Percentiles rank a stretch among this genome's conserved stretches.
phyloP scores from a whole-genome alignment of 2,329 filamentous ascomycete genomes.

The Ambrosiella beaveri region DNA sequence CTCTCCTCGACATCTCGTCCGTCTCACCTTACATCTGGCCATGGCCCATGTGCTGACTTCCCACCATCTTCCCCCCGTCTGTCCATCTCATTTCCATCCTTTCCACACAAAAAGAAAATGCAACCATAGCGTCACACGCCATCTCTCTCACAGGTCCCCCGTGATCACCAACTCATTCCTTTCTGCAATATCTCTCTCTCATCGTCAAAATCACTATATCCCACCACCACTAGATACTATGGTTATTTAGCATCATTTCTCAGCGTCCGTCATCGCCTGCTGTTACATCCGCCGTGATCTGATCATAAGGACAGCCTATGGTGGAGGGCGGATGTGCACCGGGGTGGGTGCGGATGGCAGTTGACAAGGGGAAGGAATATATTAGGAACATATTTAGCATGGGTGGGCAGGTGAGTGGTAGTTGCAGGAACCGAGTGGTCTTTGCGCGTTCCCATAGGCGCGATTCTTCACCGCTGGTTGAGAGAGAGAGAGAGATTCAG shows the following conservation, averaged over 20 bases:
- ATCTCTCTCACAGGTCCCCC: background rate
- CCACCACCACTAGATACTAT: too few species aligned
- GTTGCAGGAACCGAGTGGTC: background rate
- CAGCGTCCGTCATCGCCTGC: background rate
- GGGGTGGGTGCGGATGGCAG: background rate
- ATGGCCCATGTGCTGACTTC: background rate
- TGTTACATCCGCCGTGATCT: background rate
- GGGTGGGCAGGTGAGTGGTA: background rate
- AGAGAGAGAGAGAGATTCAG: background rate
- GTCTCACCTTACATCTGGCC: too few species aligned
- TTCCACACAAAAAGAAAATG: background rate
- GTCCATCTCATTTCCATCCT: background rate
- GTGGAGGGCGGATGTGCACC: background rate
- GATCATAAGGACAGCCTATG: background rate
- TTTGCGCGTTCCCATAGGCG: conserved; percentile 4
- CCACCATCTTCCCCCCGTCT: background rate
- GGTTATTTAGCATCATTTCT: too few species aligned
- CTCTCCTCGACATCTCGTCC: background rate
- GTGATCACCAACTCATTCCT: background rate
- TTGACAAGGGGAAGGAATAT: background rate
- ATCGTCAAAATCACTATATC: too few species aligned
- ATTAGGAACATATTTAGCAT: background rate
- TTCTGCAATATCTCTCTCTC: background rate
- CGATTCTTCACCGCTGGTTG: conserved; percentile 3
- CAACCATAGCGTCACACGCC: background rate